Base-by-base conservation (phyloP, 805 yeast species). In the Torulaspora maleeae region DNA sequence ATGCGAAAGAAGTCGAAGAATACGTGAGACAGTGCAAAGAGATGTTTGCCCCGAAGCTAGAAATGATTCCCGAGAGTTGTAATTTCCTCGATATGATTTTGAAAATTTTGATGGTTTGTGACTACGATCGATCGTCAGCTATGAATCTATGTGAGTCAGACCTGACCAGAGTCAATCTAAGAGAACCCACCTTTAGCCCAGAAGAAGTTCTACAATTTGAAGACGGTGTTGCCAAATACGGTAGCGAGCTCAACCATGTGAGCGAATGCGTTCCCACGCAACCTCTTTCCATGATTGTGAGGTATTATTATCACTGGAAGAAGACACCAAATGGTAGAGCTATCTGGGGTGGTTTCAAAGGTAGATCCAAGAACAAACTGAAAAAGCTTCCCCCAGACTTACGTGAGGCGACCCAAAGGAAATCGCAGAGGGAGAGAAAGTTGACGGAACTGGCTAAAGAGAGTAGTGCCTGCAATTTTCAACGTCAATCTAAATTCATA, bases 291-390 rank as follows among this genome's bases (percentile, higher is more conserved):
- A 86, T 83, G 82, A 72, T 89, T 51, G 98, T 91, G 1, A 68
- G 97, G 46, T 89, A 75, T 61, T 91, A 88, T 58, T 91, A 91
- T 57, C 68, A 87, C 43, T 91, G 98, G 98, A 90, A 90, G 65
- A 90, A 90, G 62, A 83, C 95, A 0, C 69, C 76, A 25, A 73
- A 73, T 36, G 97, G 97, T 0, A 80, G 77, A 50, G 59, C 62
- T 34, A 84, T 88, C 13, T 86, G 97, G 95, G 95, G 87, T 28
- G 80, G 82, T 57, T 86, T 68, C 59, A 81, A 80, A 35, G 95
- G 93, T 0, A 67, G 95, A 41, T 64, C 73, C 33, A 79, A 79
- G 53, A 84, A 83, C 59, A 80, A 76, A 50, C 64, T 53, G 25
- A 51, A 53, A 47, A 48, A 59, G 43, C 53, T 48, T 24, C 55